A percentile compares a stretch with the other conserved stretches of the same genome.
These are phyloP conservation scores for Pleurotus tuber-regium DNA, from an alignment of 768 basidiomycete genomes.

Conservation along the genomic window DNA sequence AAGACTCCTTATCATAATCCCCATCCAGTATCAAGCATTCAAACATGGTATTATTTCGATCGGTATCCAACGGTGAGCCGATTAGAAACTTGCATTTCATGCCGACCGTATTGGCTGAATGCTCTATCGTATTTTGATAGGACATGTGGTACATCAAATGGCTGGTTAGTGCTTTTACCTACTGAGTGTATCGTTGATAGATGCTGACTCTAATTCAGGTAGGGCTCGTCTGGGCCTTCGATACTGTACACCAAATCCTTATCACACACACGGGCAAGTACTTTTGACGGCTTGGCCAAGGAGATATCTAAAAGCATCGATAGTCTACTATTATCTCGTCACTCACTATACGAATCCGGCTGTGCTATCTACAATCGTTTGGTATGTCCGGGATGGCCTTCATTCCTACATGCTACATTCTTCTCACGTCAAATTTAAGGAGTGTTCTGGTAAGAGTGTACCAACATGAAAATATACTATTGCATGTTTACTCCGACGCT, in stretches of 20 bases:
- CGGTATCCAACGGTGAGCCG: slow-evolving; percentile 38
- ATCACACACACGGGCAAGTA: slow-evolving; percentile 51
- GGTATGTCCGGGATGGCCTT: slow-evolving; percentile 32
- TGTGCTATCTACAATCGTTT: slow-evolving; percentile 39
- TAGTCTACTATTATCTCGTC: slow-evolving; percentile 54
- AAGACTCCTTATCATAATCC: slow-evolving; percentile 6
- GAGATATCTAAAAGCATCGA: neutral
- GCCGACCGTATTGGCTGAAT: neutral
- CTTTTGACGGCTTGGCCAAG: neutral
- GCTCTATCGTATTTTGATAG: slow-evolving; percentile 19
- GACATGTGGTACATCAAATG: slow-evolving; percentile 52
- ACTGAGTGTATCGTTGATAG: too few relatives aligned
- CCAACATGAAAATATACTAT: too few relatives aligned
- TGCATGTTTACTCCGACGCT: neutral
- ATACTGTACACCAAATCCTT: slow-evolving; percentile 50
- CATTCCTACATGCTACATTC: neutral
- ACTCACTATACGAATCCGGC: slow-evolving; percentile 47
- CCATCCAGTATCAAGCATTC: slow-evolving; percentile 48
- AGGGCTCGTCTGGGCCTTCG: slow-evolving; percentile 44
- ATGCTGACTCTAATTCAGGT: too few relatives aligned
- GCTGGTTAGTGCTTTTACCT: slow-evolving; percentile 36
- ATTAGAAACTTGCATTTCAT: neutral
- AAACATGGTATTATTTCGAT: slow-evolving; percentile 55
- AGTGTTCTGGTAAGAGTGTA: slow-evolving; percentile 42
- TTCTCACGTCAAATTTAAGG: slow-evolving; percentile 26